Evolutionary conservation across 2,329 filamentous ascomycete species (phyloP).

Genomic region (Aspergillus glaucus): DNA sequence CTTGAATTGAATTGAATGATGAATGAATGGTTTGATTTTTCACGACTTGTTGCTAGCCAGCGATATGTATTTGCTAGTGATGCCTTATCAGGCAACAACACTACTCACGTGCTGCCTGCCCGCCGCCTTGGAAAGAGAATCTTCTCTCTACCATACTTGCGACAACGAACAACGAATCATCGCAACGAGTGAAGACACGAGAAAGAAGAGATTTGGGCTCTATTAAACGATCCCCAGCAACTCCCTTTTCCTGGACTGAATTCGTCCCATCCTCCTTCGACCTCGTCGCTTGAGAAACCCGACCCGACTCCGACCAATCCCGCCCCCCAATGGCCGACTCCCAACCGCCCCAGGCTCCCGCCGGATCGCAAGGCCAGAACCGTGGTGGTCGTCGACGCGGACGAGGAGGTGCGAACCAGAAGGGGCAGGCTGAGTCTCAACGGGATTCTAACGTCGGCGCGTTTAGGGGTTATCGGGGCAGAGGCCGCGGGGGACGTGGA

Average conservation of each 20-base stretch:
- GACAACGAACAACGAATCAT: neutral
- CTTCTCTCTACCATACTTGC: neutral
- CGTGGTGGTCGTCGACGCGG: constrained; percentile 38
- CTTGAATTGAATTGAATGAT: no score
- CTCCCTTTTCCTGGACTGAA: constrained; percentile 3
- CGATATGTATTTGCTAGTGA: no score
- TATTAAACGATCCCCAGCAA: constrained; percentile 5
- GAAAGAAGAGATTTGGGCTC: constrained; percentile 3
- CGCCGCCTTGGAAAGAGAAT: neutral
- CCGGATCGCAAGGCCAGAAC: constrained; percentile 34
- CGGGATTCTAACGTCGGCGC: no score
- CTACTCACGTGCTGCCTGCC: no score
- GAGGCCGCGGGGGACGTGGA: constrained; percentile 28
- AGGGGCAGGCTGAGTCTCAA: neutral
- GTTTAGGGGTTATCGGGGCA: constrained; percentile 10
- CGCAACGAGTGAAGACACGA: neutral
- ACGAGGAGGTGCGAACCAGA: constrained; percentile 29
- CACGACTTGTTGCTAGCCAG: no score
- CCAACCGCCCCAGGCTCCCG: constrained; percentile 16
- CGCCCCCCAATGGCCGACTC: constrained; percentile 24
- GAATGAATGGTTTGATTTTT: no score
- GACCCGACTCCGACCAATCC: constrained; percentile 1
- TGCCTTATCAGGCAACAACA: no score
- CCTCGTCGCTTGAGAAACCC: constrained; percentile 3
- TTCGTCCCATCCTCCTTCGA: constrained; percentile 5